Evolutionary conservation across 1,139 yeast genomes (phyloP).

Genomic region (Yamadazyma dendronema): DNA sequence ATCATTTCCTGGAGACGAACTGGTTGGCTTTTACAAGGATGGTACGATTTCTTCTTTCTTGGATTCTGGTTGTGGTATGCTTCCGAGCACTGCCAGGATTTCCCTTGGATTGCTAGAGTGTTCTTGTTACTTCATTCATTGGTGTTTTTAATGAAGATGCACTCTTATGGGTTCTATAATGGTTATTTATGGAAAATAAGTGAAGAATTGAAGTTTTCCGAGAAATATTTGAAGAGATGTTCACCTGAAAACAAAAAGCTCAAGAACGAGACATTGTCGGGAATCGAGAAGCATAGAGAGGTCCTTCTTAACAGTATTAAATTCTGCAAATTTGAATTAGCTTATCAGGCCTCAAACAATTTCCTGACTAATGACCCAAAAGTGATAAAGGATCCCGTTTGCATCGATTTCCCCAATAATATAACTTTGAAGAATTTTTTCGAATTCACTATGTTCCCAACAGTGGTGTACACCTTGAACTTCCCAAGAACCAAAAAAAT

Average conservation of each 20-base stretch:
- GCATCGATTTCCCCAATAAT: conserved; percentile 62
- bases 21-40: conserved; percentile 62
- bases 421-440: conserved; percentile 68
- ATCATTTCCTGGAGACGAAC: conserved; percentile 52
- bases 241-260: conserved; percentile 10
- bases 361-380: conserved; percentile 17
- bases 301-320: conserved; percentile 47
- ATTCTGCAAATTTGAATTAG: conserved; percentile 64
- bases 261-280: conserved; percentile 19
- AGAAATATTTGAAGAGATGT: conserved; percentile 25
- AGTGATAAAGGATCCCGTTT: conserved; percentile 19
- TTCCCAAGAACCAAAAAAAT: conserved; percentile 74
- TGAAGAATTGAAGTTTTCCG: conserved; percentile 56
- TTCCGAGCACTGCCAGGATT: conserved; percentile 40
- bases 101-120: conserved; percentile 87
- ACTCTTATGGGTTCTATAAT: conserved; percentile 83
- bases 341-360: conserved; percentile 39
- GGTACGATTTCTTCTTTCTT: conserved; percentile 54
- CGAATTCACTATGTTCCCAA: conserved; percentile 85
- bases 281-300: conserved; percentile 23
- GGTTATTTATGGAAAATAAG: conserved; percentile 77
- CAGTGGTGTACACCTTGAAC: conserved; percentile 74
- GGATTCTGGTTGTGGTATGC: conserved; percentile 53
- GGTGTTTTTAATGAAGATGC: conserved; percentile 89
- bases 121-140: conserved; percentile 79